Conservation (phyloP, 768 basidiomycete species). For the Hericium alpestre region DNA sequence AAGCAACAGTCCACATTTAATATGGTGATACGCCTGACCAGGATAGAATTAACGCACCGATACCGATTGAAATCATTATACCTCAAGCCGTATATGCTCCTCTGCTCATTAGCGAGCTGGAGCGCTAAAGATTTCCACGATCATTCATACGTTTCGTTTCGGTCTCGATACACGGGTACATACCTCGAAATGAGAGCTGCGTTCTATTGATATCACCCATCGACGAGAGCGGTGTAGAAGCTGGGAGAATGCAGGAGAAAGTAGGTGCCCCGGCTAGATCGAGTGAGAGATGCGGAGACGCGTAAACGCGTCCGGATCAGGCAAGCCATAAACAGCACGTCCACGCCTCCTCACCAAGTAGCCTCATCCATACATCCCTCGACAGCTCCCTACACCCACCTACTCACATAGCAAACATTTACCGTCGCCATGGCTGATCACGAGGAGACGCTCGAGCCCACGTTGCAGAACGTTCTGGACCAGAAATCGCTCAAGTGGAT, state of each 20-base stretch:
- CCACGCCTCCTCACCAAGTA: neutral
- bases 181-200: conserved; percentile 31
- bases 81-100: conserved; percentile 82
- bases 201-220: conserved; percentile 4
- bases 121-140: conserved; percentile 42
- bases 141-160: neutral
- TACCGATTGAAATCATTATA: conserved; percentile 85
- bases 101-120: conserved; percentile 77
- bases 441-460: conserved; percentile 64
- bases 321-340: neutral
- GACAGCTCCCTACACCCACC: conserved; percentile 3
- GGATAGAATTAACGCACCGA: conserved; percentile 34
- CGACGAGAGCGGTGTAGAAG: conserved; percentile 6
- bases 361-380: too few species aligned
- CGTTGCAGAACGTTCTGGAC: conserved; percentile 90
- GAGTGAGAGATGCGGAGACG: neutral
- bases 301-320: conserved; percentile 1
- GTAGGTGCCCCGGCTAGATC: conserved; percentile 8
- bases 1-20: neutral
- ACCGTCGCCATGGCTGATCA: conserved; percentile 28
- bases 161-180: conserved; percentile 4
- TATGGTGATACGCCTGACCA: neutral
- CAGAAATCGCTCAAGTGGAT: conserved; percentile 96
- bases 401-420: neutral
- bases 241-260: conserved; percentile 5